A percentile compares a stretch with the other conserved stretches of the same genome.
These are phyloP conservation scores for Angomonas deanei DNA, from an alignment of 208 protist genomes.

Conservation along the genomic window DNA sequence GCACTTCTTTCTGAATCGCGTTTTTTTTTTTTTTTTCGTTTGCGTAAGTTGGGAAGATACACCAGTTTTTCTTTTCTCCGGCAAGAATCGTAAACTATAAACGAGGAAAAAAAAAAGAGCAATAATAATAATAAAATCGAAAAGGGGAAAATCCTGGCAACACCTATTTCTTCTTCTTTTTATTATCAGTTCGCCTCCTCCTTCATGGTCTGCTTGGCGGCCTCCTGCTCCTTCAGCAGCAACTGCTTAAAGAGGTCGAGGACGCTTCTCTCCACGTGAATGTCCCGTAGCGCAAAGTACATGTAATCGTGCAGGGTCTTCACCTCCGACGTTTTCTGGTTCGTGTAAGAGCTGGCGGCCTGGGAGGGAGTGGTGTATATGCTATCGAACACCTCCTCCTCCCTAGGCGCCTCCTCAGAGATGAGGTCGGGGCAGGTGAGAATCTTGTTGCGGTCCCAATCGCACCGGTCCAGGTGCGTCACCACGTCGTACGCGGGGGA, in stretches of 20 bases:
- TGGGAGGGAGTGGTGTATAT: slow-evolving; percentile 38
- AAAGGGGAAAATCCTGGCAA: slow-evolving; percentile 10
- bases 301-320: slow-evolving; percentile 53
- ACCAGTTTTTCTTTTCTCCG: neutral
- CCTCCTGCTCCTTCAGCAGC: slow-evolving; percentile 23
- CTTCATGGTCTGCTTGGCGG: neutral
- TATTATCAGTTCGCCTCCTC: neutral
- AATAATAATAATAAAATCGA: neutral
- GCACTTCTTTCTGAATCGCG: too few relatives aligned
- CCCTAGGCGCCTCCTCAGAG: slow-evolving; percentile 8
- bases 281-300: slow-evolving; percentile 63
- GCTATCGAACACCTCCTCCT: slow-evolving; percentile 20
- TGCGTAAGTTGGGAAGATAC: too few relatives aligned
- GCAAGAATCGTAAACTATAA: too few relatives aligned
- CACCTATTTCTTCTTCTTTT: neutral
- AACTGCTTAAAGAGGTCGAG: slow-evolving; percentile 37
- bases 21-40: too few relatives aligned
- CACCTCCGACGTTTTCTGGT: slow-evolving; percentile 16
- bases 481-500: slow-evolving; percentile 34
- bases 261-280: slow-evolving; percentile 44
- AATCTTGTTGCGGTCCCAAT: slow-evolving; percentile 53
- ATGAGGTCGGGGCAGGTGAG: slow-evolving; percentile 42
- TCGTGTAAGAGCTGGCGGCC: slow-evolving; percentile 36
- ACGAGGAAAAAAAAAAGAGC: slow-evolving; percentile 9
- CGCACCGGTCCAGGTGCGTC: slow-evolving; percentile 44